Conservation (phyloP, 2,329 filamentous ascomycete species). For the Diaporthe ilicicola region DNA sequence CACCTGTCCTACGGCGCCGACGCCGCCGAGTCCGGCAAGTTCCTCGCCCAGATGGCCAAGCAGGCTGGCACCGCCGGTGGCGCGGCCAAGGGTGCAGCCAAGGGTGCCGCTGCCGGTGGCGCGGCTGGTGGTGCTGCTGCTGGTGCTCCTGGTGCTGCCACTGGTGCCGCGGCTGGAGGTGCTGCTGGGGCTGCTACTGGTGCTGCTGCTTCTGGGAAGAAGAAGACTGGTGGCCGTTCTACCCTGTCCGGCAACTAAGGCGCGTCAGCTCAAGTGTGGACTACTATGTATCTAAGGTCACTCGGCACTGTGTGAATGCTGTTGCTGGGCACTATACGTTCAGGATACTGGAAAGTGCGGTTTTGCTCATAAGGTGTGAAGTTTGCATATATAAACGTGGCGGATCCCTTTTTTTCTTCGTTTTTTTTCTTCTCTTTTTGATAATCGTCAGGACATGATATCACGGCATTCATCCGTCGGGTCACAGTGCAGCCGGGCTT, state of each 20-base stretch:
- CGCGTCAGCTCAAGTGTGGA: background rate
- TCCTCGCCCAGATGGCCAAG: conserved; percentile 34
- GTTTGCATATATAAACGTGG: background rate
- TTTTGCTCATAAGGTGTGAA: background rate
- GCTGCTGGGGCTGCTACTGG: background rate
- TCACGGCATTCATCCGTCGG: background rate
- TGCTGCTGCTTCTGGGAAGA: background rate
- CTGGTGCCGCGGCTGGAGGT: background rate
- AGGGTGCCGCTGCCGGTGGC: background rate
- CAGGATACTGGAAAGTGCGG: background rate
- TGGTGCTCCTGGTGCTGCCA: background rate
- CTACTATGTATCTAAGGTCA: background rate
- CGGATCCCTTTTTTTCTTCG: background rate
- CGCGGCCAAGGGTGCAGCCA: background rate
- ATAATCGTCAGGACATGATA: background rate
- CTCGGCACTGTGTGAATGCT: background rate
- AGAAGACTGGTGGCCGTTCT: background rate
- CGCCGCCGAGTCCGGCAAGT: conserved; percentile 34
- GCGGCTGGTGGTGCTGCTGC: background rate
- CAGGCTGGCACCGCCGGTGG: background rate
- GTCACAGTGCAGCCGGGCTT: background rate
- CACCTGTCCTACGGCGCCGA: conserved; percentile 39
- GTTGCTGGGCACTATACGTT: background rate
- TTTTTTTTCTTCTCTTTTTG: background rate
- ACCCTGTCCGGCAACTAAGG: background rate